Percentiles rank a stretch among this genome's conserved stretches.
These are phyloP conservation scores for Stachybotrys echinatus DNA, from an alignment of 2,329 filamentous ascomycete species.

Conservation along the genomic window DNA sequence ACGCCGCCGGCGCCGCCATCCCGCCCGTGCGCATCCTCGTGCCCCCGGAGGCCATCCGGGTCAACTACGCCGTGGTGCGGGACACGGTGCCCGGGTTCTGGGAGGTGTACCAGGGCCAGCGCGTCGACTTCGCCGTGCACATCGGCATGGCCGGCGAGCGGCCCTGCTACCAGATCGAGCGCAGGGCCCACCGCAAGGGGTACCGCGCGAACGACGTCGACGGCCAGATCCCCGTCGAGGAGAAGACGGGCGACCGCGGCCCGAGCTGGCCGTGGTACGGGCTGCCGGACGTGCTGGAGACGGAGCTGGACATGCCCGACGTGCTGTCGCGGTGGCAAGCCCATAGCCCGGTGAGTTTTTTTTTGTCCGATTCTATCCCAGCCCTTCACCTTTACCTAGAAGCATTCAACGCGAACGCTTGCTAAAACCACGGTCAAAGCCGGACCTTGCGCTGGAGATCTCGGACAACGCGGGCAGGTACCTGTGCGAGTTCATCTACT, in stretches of 20 bases:
- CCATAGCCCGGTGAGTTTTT: slow-evolving; percentile 40
- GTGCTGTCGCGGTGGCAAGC: slow-evolving; percentile 51
- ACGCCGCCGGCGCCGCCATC: slow-evolving; percentile 20
- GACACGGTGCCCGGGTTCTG: slow-evolving; percentile 60
- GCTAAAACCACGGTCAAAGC: slow-evolving; percentile 18
- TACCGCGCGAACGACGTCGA: slow-evolving; percentile 71
- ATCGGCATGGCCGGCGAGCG: slow-evolving; percentile 71
- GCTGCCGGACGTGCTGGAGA: slow-evolving; percentile 49
- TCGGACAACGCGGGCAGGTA: slow-evolving; percentile 69
- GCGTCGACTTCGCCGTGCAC: slow-evolving; percentile 65
- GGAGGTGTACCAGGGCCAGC: slow-evolving; percentile 29
- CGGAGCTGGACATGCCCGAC: slow-evolving; percentile 52
- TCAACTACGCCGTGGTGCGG: slow-evolving; percentile 65
- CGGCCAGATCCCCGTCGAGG: slow-evolving; percentile 50
- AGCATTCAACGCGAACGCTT: too few species aligned
- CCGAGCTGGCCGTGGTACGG: slow-evolving; percentile 48
- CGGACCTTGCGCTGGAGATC: slow-evolving; percentile 44
- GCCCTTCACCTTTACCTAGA: too few species aligned
- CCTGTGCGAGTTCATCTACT: slow-evolving; percentile 76
- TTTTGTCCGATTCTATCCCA: too few species aligned
- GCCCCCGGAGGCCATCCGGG: slow-evolving; percentile 62
- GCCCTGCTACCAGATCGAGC: slow-evolving; percentile 65
- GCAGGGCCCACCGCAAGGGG: slow-evolving; percentile 63
- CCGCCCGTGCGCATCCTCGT: slow-evolving; percentile 55
- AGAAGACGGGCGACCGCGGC: slow-evolving; percentile 10